Evolutionary conservation across 2,329 filamentous ascomycete species (phyloP), one percentile per base, ranked within the genome.

Genomic region (Fusarium liriodendri): DNA sequence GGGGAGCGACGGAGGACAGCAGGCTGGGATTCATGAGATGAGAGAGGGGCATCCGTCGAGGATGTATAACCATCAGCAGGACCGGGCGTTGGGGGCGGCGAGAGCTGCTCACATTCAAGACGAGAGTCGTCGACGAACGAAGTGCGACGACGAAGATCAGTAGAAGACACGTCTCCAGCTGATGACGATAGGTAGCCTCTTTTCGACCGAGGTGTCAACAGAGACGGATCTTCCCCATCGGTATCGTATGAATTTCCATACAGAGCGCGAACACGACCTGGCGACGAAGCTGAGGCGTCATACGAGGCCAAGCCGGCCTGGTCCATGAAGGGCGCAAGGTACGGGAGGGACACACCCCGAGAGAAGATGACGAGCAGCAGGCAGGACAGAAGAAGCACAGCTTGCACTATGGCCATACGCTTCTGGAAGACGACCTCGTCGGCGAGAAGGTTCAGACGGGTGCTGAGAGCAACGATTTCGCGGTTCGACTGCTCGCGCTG

Each of bases 401-500:
- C 95, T 82, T 98, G 97, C 37, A 98, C 90, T 67, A 98, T 97
- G 6, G 94, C 94, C 91, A 98, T 97, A 70, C 96, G 90, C 83
- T 98, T 98, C 83, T 93, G 91, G 76, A 93, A 93, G 38, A 92
- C 89, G 27, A 98, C 90, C 82, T 99, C 97, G 78, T 98, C 96
- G n/a, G 96, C 96, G 13, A 99, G 89, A 35, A 98, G 88, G 67
- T 94, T 95, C 45, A 99, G 89, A 27, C 97, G 90, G 10, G 91
- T 86, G 77, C 92, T 94, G 62, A 98, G 88, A 4, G 95, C 95
- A 47, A 95, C 87, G 69, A 97, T 92, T 80, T 98, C 95, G 64
- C 91, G 89, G 79, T 95, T 91, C 18, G 94, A 94, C 76, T 95
- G 92, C 79, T 97, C 93, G 47, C 95, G 92, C 81, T 98, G 96